Evolutionary conservation across 106 monocot species (phyloP).

Genomic region (Dendrobium chrysotoxum): DNA sequence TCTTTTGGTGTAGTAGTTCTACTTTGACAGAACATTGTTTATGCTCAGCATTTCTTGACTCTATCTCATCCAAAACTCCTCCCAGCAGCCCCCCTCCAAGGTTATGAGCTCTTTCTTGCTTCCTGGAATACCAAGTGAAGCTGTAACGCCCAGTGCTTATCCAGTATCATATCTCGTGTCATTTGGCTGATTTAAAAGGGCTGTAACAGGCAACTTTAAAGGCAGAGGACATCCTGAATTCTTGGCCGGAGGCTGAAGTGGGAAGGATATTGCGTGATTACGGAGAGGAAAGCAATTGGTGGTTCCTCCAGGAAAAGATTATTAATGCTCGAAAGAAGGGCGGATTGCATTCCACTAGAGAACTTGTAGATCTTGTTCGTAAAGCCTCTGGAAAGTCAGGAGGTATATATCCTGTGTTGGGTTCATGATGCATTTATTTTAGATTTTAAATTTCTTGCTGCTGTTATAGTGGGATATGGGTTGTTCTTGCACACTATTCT

Average conservation of each 20-base stretch:
- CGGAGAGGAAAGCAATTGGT: constrained; percentile 97
- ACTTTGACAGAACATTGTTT: neutral
- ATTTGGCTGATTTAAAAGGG: neutral
- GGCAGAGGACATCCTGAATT: constrained; percentile 85
- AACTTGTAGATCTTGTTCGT: constrained; percentile 62
- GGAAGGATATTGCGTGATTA: constrained; percentile 78
- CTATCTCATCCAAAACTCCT: neutral
- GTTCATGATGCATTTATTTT: neutral
- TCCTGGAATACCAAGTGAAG: neutral
- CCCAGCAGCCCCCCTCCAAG: neutral
- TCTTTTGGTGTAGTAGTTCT: neutral
- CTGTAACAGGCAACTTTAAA: constrained; percentile 68
- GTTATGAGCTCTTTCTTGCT: neutral
- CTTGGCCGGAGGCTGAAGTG: constrained; percentile 87
- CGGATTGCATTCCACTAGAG: constrained; percentile 66
- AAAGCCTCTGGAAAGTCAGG: constrained; percentile 25
- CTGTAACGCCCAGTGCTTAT: neutral
- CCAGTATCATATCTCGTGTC: neutral
- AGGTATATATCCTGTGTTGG: constrained; percentile 29
- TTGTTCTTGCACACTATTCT: neutral
- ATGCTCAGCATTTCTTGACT: neutral
- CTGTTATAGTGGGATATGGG: neutral
- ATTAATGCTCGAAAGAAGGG: constrained; percentile 45
- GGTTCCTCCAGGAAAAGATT: constrained; percentile 63
- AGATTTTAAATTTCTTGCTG: neutral